Evolutionary conservation across 345 rosid genomes (phyloP).

Genomic region (Euphorbia lathyris): DNA sequence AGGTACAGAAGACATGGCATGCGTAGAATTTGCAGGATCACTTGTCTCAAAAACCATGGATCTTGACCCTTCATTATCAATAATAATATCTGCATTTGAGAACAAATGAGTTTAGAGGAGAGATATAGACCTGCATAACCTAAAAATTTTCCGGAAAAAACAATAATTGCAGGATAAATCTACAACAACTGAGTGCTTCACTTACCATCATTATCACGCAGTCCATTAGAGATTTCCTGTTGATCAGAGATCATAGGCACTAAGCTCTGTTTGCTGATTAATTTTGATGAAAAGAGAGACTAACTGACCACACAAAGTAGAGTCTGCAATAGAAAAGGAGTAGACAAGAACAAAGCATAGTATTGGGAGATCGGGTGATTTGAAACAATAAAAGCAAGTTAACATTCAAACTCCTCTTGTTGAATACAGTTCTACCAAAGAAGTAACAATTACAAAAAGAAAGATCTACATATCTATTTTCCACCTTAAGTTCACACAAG

Average conservation of each 20-base stretch:
- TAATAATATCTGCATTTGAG: constrained; percentile 50
- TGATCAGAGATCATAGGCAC: constrained; percentile 34
- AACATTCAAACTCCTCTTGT: not conserved
- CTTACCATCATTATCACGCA: constrained; percentile 32
- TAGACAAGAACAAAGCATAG: not conserved
- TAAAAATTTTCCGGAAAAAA: constrained; percentile 25
- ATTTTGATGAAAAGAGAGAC: constrained; percentile 22
- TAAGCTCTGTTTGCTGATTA: constrained; percentile 23
- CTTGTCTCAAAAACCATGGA: constrained; percentile 61
- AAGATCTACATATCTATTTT: not conserved
- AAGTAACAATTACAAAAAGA: not conserved
- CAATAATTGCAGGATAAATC: constrained; percentile 19
- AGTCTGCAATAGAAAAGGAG: not conserved
- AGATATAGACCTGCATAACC: constrained; percentile 33
- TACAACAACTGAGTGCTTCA: constrained; percentile 16
- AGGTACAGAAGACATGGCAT: constrained; percentile 58
- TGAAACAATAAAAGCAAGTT: not conserved
- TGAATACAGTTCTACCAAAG: not conserved
- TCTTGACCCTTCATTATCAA: constrained; percentile 59
- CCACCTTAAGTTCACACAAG: not conserved
- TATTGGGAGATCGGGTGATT: not conserved
- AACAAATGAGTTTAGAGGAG: constrained; percentile 40
- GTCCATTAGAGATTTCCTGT: constrained; percentile 27
- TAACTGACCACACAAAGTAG: not conserved
- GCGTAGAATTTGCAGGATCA: constrained; percentile 63